Conservation (phyloP, 352 stramenopile species). For the Phytophthora pinifolia region DNA sequence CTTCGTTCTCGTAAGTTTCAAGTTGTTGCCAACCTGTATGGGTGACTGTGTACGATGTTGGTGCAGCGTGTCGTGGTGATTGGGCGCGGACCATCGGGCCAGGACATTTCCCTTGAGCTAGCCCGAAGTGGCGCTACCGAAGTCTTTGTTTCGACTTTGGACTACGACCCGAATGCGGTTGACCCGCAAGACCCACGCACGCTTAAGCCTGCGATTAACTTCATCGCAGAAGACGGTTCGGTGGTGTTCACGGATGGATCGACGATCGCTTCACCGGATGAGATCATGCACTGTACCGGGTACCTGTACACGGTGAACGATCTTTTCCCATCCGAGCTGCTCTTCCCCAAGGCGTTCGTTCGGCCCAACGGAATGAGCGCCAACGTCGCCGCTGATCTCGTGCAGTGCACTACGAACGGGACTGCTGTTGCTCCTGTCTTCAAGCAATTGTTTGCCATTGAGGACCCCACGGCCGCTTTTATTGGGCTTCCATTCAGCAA, state of each 20-base stretch:
- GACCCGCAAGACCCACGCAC: constrained; percentile 37
- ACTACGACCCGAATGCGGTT: constrained; percentile 33
- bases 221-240: constrained; percentile 46
- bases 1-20: not conserved
- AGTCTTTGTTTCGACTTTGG: constrained; percentile 61
- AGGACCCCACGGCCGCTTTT: constrained; percentile 72
- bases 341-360: constrained; percentile 43
- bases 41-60: not conserved
- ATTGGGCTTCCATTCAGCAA: constrained; percentile 76
- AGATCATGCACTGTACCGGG: constrained; percentile 81
- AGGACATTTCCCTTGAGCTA: constrained; percentile 83
- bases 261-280: constrained; percentile 47
- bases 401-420: constrained; percentile 30
- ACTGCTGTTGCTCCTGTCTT: constrained; percentile 64
- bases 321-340: constrained; percentile 43
- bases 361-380: constrained; percentile 24
- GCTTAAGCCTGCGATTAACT: constrained; percentile 59
- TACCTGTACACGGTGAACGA: constrained; percentile 69
- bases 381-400: constrained; percentile 33
- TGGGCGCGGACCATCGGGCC: constrained; percentile 63
- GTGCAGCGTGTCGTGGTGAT: constrained; percentile 59
- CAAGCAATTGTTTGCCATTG: constrained; percentile 78
- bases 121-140: constrained; percentile 35
- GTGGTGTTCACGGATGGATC: constrained; percentile 64
- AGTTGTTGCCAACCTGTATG: too few relatives aligned